These are phyloP conservation scores for Alternaria dauci DNA, from an alignment of 2,329 filamentous ascomycete species.

Conservation along the genomic window DNA sequence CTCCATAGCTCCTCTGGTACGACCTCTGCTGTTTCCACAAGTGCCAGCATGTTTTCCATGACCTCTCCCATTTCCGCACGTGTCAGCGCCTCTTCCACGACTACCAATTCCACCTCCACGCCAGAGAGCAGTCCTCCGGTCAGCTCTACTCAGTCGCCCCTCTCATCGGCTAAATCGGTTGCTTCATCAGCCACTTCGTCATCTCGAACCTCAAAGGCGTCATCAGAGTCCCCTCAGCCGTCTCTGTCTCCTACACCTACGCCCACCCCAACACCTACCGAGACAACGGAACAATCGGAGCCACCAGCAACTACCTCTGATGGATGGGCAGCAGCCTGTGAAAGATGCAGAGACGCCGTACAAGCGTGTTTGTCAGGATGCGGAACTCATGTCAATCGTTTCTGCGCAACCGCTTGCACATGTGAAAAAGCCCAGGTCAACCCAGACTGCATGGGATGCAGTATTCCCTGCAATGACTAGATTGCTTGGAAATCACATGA, in stretches of 20 bases:
- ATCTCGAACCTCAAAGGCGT: background rate
- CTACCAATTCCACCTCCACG: background rate
- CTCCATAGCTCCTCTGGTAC: background rate
- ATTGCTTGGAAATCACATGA: background rate
- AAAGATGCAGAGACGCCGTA: background rate
- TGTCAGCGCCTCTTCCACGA: background rate
- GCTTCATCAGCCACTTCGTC: background rate
- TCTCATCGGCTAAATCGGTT: background rate
- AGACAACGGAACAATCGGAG: background rate
- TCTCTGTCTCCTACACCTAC: background rate
- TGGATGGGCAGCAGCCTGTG: background rate
- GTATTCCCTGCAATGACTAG: background rate
- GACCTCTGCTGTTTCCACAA: background rate
- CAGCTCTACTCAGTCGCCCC: background rate
- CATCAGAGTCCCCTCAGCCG: background rate
- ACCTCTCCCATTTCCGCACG: background rate
- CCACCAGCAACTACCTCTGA: background rate
- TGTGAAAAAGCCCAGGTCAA: background rate
- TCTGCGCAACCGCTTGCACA: background rate
- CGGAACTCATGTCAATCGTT: background rate
- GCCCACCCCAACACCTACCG: background rate
- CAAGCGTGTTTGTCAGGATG: background rate
- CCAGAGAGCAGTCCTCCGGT: fast-evolving
- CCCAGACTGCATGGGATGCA: background rate
- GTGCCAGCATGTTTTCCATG: background rate